phyloP scores from a whole-genome alignment of 257 asterid genomes.

The Fraxinus excelsior region DNA sequence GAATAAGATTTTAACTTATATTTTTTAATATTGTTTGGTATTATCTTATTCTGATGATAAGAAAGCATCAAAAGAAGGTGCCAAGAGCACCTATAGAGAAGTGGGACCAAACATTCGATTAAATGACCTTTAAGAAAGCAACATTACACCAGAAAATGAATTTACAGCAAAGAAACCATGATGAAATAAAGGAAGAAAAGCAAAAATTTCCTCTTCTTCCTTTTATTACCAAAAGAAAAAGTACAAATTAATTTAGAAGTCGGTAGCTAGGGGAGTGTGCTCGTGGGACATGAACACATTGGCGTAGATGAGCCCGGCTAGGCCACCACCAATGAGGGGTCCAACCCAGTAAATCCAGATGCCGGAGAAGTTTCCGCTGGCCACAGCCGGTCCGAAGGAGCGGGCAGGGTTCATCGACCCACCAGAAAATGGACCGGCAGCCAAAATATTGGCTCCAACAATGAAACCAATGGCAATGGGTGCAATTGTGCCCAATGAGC shows the following conservation, averaged over 20 bases:
- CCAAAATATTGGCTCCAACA: slow-evolving; percentile 63
- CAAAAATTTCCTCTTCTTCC: slow-evolving; percentile 22
- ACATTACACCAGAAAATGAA: slow-evolving; percentile 31
- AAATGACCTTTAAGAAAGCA: neutral
- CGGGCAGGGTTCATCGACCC: slow-evolving; percentile 72
- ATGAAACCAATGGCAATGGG: slow-evolving; percentile 63
- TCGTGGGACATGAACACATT: slow-evolving; percentile 37
- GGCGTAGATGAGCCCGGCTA: slow-evolving; percentile 36
- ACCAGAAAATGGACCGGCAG: slow-evolving; percentile 60
- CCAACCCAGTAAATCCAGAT: slow-evolving; percentile 57
- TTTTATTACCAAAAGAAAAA: slow-evolving; percentile 22
- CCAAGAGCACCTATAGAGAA: neutral
- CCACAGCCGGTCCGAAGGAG: slow-evolving; percentile 55
- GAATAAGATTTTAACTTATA: too few relatives aligned
- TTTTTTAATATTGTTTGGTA: too few relatives aligned
- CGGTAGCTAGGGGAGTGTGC: slow-evolving; percentile 36
- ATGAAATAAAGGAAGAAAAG: slow-evolving; percentile 9
- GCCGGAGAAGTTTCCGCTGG: slow-evolving; percentile 37
- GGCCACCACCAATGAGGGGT: slow-evolving; percentile 56
- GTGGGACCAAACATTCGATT: neutral
- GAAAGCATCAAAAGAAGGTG: too few relatives aligned
- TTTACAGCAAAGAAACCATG: slow-evolving; percentile 37
- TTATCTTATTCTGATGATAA: too few relatives aligned
- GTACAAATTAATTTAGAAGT: slow-evolving; percentile 12
- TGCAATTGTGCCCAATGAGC: slow-evolving; percentile 52